Evolutionary conservation across 331 rosid species (phyloP).

Genomic region (Telfairia occidentalis): DNA sequence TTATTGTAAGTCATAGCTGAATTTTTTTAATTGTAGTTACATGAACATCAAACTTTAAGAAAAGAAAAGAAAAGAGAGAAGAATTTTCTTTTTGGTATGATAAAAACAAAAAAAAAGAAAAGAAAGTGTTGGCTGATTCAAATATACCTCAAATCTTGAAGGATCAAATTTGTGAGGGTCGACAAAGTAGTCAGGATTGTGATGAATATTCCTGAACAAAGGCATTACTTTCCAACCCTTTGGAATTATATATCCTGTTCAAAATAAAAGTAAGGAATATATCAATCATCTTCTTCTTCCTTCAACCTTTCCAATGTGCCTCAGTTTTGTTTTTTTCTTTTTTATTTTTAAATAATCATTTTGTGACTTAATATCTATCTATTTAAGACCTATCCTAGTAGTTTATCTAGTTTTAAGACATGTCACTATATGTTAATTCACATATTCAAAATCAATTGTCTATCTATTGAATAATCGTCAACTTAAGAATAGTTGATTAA

Average conservation of each 20-base stretch:
- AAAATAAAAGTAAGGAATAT: background rate
- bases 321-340: no score
- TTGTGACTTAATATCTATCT: no score
- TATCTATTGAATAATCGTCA: no score
- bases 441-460: no score
- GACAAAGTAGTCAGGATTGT: slow-evolving; percentile 55
- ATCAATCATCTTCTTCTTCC: no score
- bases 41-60: background rate
- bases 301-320: no score
- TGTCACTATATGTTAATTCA: no score
- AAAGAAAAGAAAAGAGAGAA: background rate
- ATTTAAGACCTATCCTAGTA: no score
- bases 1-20: background rate
- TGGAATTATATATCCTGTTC: slow-evolving; percentile 79
- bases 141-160: slow-evolving; percentile 80
- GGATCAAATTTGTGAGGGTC: slow-evolving; percentile 73
- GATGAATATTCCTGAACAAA: slow-evolving; percentile 84
- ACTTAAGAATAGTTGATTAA: no score
- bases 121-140: no score
- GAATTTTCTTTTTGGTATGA: background rate
- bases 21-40: background rate
- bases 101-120: background rate
- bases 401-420: no score
- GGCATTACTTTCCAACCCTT: slow-evolving; percentile 99
- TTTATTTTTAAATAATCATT: no score